Percentiles rank a stretch among this genome's conserved stretches.
These are phyloP conservation scores for Cercophora sp. DNA, from an alignment of 495 filamentous ascomycete genomes.

Conservation along the genomic window DNA sequence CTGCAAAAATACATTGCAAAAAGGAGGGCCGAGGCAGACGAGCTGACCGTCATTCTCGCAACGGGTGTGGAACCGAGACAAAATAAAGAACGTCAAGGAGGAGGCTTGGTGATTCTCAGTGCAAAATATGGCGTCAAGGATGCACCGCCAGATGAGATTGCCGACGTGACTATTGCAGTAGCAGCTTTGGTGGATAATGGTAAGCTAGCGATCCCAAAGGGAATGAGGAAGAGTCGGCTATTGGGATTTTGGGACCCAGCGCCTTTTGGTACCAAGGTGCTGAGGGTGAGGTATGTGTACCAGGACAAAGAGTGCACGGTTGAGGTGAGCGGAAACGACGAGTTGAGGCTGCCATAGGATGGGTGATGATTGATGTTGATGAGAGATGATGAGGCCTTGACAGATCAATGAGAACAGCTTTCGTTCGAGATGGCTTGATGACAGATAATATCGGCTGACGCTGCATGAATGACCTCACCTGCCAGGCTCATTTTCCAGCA, in stretches of 20 bases:
- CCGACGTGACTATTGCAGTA: conserved; percentile 32
- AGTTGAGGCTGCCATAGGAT: conserved; percentile 34
- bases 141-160: conserved; percentile 30
- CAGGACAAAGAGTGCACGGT: conserved; percentile 42
- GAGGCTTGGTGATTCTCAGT: conserved; percentile 29
- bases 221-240: conserved; percentile 42
- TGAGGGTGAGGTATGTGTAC: conserved; percentile 53
- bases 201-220: conserved; percentile 18
- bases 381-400: conserved; percentile 1
- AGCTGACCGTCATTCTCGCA: conserved; percentile 50
- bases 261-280: conserved; percentile 46
- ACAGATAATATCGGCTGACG: no score
- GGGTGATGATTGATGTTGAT: not conserved
- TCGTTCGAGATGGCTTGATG: no score
- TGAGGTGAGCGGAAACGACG: conserved; percentile 45
- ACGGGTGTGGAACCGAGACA: conserved; percentile 49
- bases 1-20: conserved; percentile 41
- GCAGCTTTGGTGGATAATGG: conserved; percentile 25
- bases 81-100: conserved; percentile 31
- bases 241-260: conserved; percentile 57
- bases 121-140: conserved; percentile 31
- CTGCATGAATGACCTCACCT: no score
- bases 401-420: no score
- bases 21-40: conserved; percentile 45
- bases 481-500: no score